Percentiles rank a stretch among this genome's conserved stretches.
Conservation (phyloP, 2,329 filamentous ascomycete species). For the Dactylonectria macrodidyma region DNA sequence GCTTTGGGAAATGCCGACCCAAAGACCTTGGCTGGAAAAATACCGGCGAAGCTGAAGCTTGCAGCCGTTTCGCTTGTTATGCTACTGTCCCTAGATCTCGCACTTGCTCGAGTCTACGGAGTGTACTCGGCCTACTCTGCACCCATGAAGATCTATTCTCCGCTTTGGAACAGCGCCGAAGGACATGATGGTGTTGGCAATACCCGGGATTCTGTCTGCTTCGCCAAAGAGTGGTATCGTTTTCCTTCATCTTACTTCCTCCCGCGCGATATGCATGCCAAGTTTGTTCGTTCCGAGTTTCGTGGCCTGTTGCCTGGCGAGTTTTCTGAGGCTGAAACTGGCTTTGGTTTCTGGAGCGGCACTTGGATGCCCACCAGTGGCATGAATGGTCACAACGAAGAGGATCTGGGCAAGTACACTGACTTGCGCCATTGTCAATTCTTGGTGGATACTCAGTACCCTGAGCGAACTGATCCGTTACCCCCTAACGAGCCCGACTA, state of each 20-base stretch:
- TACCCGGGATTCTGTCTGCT: constrained; percentile 81
- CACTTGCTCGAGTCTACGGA: constrained; percentile 81
- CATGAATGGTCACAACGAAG: constrained; percentile 93
- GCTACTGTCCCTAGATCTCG: constrained; percentile 74
- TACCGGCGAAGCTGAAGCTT: constrained; percentile 84
- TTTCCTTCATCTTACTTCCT: constrained; percentile 96
- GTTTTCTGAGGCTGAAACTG: constrained; percentile 81
- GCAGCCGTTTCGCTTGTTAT: constrained; percentile 72
- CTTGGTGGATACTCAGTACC: constrained; percentile 89
- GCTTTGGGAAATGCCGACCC: constrained; percentile 81
- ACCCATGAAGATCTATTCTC: constrained; percentile 79
- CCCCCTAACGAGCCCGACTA: constrained; percentile 87
- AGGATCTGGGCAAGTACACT: constrained; percentile 90
- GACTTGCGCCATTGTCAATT: constrained; percentile 84
- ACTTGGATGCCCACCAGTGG: constrained; percentile 86
- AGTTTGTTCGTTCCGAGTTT: constrained; percentile 94
- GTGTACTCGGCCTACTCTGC: constrained; percentile 87
- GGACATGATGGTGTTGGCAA: constrained; percentile 66
- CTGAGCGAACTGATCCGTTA: constrained; percentile 62
- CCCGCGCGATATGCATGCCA: constrained; percentile 85
- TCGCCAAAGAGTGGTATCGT: constrained; percentile 98
- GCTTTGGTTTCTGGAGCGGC: constrained; percentile 83
- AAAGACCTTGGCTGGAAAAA: constrained; percentile 76
- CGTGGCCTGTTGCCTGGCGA: constrained; percentile 90
- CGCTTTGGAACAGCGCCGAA: constrained; percentile 70